A percentile compares a stretch with the other conserved stretches of the same genome.
Evolutionary conservation across 768 basidiomycete genomes (phyloP).

Genomic region (Leccinum fibrillosum): DNA sequence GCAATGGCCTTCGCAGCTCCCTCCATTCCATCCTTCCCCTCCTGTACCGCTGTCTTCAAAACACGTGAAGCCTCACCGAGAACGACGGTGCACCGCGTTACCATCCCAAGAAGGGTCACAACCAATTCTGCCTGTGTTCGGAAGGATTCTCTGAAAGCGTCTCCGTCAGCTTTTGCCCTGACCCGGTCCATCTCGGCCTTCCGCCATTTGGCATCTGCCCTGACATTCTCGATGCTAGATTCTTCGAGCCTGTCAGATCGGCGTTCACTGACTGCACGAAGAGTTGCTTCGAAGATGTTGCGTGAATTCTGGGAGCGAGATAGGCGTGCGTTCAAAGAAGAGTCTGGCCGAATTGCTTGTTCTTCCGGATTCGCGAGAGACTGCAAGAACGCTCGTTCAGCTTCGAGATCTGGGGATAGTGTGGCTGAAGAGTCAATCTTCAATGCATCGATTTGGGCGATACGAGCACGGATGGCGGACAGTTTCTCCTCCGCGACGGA

Average conservation of each 20-base stretch:
- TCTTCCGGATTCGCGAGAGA: slow-evolving; percentile 72
- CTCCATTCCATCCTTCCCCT: slow-evolving; percentile 35
- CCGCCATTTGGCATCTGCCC: slow-evolving; percentile 60
- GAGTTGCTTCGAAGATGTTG: slow-evolving; percentile 82
- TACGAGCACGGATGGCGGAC: slow-evolving; percentile 56
- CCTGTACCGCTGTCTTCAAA: slow-evolving; percentile 39
- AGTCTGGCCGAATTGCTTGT: slow-evolving; percentile 55
- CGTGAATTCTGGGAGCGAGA: slow-evolving; percentile 70
- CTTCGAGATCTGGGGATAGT: slow-evolving; percentile 58
- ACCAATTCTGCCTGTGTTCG: slow-evolving; percentile 63
- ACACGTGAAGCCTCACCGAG: slow-evolving; percentile 55
- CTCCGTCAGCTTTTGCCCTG: slow-evolving; percentile 63
- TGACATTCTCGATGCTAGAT: slow-evolving; percentile 61
- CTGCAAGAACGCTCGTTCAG: slow-evolving; percentile 67
- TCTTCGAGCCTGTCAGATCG: slow-evolving; percentile 79
- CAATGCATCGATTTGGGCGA: slow-evolving; percentile 52
- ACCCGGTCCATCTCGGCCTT: slow-evolving; percentile 69
- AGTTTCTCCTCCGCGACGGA: slow-evolving; percentile 68
- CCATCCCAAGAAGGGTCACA: slow-evolving; percentile 73
- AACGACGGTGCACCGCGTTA: slow-evolving; percentile 74
- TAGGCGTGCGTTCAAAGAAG: slow-evolving; percentile 54
- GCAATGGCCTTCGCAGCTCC: slow-evolving; percentile 48
- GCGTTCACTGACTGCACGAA: slow-evolving; percentile 79
- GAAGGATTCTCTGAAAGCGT: slow-evolving; percentile 60
- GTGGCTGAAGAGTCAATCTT: slow-evolving; percentile 30